These are phyloP conservation scores for Microsporum audouinii DNA, from an alignment of 2,329 filamentous ascomycete genomes.

Conservation along the genomic window DNA sequence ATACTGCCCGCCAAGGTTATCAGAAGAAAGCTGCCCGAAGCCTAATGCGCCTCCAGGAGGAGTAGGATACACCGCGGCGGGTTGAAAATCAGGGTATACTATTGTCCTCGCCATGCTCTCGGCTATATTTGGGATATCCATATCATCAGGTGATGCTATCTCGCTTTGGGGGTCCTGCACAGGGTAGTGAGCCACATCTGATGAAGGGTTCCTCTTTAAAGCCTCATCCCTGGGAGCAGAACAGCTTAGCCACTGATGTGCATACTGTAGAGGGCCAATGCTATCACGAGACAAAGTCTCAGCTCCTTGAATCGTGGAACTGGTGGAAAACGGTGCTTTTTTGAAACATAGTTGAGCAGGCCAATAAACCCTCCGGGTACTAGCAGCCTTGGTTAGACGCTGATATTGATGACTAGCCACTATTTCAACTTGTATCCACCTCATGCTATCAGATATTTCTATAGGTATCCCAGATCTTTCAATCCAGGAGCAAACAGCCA, in stretches of 20 bases:
- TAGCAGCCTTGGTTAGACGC: slow-evolving; percentile 20
- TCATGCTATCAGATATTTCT: slow-evolving; percentile 22
- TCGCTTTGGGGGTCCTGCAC: not conserved
- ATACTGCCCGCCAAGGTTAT: not conserved
- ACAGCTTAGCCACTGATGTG: slow-evolving; percentile 30
- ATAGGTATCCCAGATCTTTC: slow-evolving; percentile 26
- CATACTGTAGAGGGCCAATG: slow-evolving; percentile 34
- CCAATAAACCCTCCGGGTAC: slow-evolving; percentile 34
- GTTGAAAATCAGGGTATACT: slow-evolving; percentile 32
- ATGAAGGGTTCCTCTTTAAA: not conserved
- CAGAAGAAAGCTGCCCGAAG: slow-evolving; percentile 3
- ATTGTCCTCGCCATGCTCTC: slow-evolving; percentile 31
- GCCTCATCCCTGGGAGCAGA: slow-evolving; percentile 17
- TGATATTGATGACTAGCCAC: slow-evolving; percentile 4
- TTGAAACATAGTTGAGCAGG: slow-evolving; percentile 35
- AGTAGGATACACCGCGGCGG: slow-evolving; percentile 42
- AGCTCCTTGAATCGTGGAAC: slow-evolving; percentile 14
- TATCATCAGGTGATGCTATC: not conserved
- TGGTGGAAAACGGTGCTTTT: slow-evolving; percentile 19
- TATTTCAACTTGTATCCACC: slow-evolving; percentile 34
- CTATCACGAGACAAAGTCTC: slow-evolving; percentile 14
- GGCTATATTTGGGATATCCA: slow-evolving; percentile 21
- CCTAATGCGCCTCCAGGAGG: slow-evolving; percentile 30
- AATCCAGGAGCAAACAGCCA: slow-evolving; percentile 28
- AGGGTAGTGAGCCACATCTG: not conserved